phyloP scores from a whole-genome alignment of 148 eudicot genomes.

The Euryodendron excelsum region DNA sequence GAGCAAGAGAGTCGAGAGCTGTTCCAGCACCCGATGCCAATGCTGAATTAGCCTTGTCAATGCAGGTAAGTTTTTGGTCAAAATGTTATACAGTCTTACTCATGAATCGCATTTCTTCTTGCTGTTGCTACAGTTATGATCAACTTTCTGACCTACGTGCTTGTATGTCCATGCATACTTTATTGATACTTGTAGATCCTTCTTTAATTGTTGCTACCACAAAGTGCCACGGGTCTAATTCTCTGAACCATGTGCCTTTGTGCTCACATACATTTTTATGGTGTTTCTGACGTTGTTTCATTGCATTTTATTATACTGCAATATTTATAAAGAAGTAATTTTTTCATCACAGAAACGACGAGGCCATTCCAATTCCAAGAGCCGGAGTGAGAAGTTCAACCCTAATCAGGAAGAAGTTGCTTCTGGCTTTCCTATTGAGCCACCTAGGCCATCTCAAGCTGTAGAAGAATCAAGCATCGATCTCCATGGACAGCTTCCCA shows the following conservation, averaged over 20 bases:
- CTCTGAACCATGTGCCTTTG: neutral
- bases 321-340: neutral
- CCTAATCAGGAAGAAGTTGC: constrained; percentile 86
- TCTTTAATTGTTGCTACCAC: neutral
- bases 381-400: constrained; percentile 92
- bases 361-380: constrained; percentile 59
- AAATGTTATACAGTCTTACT: neutral
- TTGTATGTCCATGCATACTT: neutral
- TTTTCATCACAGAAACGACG: constrained; percentile 62
- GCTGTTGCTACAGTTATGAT: neutral
- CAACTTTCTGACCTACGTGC: neutral
- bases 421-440: constrained; percentile 92
- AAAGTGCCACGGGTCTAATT: neutral
- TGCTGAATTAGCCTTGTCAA: constrained; percentile 76
- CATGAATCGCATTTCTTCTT: neutral
- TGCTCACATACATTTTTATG: neutral
- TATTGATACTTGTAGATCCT: no score
- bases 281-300: neutral
- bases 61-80: constrained; percentile 58
- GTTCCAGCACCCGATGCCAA: constrained; percentile 93
- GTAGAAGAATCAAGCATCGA: constrained; percentile 45
- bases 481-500: constrained; percentile 41
- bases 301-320: neutral
- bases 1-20: constrained; percentile 74
- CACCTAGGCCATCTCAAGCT: constrained; percentile 71